A percentile compares a stretch with the other conserved stretches of the same genome.
Evolutionary conservation across 345 rosid species (phyloP).

Genomic region (Punica granatum): DNA sequence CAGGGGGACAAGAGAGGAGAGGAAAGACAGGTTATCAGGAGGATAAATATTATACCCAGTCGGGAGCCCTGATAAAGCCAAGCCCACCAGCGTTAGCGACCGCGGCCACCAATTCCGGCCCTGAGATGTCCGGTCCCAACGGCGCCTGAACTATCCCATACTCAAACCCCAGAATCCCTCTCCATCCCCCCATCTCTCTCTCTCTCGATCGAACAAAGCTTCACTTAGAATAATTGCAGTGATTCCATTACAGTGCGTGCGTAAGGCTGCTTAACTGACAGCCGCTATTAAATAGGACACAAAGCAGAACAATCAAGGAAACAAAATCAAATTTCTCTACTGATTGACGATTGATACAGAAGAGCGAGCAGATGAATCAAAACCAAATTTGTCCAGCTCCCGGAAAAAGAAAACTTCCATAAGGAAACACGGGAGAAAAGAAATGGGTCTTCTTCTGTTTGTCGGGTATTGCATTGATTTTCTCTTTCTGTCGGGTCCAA

Average conservation of each 20-base stretch:
- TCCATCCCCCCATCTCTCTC: constrained; percentile 37
- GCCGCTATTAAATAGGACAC: background rate
- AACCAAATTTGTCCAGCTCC: background rate
- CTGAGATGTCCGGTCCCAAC: constrained; percentile 80
- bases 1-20: background rate
- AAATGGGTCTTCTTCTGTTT: background rate
- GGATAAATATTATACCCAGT: constrained; percentile 38
- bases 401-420: background rate
- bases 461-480: background rate
- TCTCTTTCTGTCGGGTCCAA: background rate
- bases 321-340: background rate
- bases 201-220: background rate
- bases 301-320: background rate
- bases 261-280: background rate
- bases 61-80: constrained; percentile 81
- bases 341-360: too few species aligned
- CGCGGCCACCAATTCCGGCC: constrained; percentile 89
- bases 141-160: constrained; percentile 81
- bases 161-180: constrained; percentile 77
- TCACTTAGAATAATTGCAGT: background rate
- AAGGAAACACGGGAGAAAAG: background rate
- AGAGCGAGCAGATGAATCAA: background rate
- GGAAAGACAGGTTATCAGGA: background rate
- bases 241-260: background rate
- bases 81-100: constrained; percentile 85